A percentile compares a stretch with the other conserved stretches of the same genome.
phyloP scores from a whole-genome alignment of 305 asterid genomes.

The Fraxinus baroniana region DNA sequence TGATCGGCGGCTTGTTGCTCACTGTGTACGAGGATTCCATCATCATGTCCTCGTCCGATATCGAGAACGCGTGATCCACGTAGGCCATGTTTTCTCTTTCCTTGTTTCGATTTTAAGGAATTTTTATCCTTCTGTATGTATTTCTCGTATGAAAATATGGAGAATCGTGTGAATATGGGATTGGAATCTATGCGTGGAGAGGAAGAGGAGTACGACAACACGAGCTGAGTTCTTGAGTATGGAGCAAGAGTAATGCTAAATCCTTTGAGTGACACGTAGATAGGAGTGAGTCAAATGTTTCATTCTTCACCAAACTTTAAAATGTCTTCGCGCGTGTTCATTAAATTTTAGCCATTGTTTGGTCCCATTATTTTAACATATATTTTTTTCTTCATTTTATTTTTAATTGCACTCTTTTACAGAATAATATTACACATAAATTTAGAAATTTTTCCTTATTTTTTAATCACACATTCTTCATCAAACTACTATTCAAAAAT shows the following conservation, averaged over 20 bases:
- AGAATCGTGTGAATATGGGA: background rate
- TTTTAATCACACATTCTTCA: too few relatives aligned
- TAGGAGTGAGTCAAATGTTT: background rate
- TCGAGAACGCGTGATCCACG: conserved; percentile 90
- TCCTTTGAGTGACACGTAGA: background rate
- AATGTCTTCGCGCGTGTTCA: too few relatives aligned
- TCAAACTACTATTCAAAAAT: too few relatives aligned
- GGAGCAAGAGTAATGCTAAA: background rate
- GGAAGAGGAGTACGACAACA: background rate
- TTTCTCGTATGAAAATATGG: background rate
- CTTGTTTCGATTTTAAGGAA: background rate
- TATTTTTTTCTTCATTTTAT: too few relatives aligned
- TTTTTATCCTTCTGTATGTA: background rate
- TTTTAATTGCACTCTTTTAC: too few relatives aligned
- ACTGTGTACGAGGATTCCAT: conserved; percentile 67
- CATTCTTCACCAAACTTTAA: too few relatives aligned
- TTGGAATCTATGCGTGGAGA: background rate
- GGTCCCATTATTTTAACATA: too few relatives aligned
- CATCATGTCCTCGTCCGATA: conserved; percentile 90
- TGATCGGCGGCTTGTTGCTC: conserved; percentile 68
- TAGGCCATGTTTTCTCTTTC: conserved; percentile 60
- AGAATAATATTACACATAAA: too few relatives aligned
- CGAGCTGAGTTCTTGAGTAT: conserved; percentile 1
- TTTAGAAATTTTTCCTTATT: too few relatives aligned
- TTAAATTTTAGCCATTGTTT: too few relatives aligned